Evolutionary conservation across 1,284 basidiomycete genomes (phyloP).

Genomic region (Leccinum solheimii): DNA sequence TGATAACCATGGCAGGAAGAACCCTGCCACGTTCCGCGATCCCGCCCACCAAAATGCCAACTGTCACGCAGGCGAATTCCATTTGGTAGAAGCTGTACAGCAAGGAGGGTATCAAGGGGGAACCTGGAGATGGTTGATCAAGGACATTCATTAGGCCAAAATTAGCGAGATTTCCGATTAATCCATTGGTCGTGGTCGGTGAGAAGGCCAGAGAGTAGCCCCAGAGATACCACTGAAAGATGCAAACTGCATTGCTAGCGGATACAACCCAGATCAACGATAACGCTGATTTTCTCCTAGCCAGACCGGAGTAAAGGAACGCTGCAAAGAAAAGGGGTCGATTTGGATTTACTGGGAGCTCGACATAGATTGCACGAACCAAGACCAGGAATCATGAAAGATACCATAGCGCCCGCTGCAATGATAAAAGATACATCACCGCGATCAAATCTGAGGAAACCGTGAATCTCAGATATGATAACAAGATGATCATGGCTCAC

Average conservation of each 20-base stretch:
- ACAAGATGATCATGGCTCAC: constrained; percentile 21
- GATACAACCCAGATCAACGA: constrained; percentile 70
- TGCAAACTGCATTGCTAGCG: constrained; percentile 74
- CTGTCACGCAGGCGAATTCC: constrained; percentile 83
- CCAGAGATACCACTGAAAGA: constrained; percentile 91
- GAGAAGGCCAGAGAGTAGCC: constrained; percentile 85
- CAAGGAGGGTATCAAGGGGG: constrained; percentile 68
- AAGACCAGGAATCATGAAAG: constrained; percentile 77
- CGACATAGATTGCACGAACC: constrained; percentile 40
- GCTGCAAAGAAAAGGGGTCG: constrained; percentile 37
- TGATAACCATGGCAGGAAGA: constrained; percentile 85
- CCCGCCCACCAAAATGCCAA: constrained; percentile 74
- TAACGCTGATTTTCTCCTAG: constrained; percentile 72
- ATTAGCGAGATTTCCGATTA: constrained; percentile 75
- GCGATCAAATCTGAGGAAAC: constrained; percentile 50
- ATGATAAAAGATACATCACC: constrained; percentile 81
- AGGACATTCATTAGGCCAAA: constrained; percentile 76
- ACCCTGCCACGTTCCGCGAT: constrained; percentile 89
- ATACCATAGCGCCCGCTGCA: constrained; percentile 77
- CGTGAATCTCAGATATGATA: constrained; percentile 5
- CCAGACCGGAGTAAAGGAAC: constrained; percentile 88
- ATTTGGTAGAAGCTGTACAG: constrained; percentile 88
- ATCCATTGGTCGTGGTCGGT: constrained; percentile 71
- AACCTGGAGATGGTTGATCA: constrained; percentile 74
- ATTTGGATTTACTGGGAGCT: constrained; percentile 1